Evolutionary conservation across 768 basidiomycete genomes (phyloP), one percentile per base, ranked within the genome.

Genomic region (Podaxis carcinomalis): DNA sequence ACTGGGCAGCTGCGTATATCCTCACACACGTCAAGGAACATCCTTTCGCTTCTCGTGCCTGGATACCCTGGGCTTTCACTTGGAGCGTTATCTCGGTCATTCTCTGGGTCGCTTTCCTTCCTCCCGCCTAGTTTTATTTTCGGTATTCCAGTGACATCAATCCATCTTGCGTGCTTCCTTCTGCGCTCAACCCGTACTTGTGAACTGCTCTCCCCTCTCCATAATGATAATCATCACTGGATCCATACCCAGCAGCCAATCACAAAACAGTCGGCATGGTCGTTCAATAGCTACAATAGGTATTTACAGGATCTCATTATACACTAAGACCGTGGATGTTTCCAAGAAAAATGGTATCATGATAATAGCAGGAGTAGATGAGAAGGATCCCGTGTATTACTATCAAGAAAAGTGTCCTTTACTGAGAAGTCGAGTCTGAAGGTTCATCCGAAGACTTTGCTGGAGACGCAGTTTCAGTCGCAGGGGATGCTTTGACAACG

Each of bases 1-100:
- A 93, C 72, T 98, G 96, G 97, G 88, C 85, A 2, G 86, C 89
- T n/a, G 85, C 92, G 3, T 78, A 83, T 72, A 72, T 94, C 19
- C 68, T 63, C 52, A 56, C 63, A 10, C 56, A 58, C 13, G 6
- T 52, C 37, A 42, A 56, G 5, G 23, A 23, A 35, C 37, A 61
- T 11, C 54, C 52, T 21, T 39, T 47, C 36, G 49, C n/a, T 52
- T 55, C 59, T 14, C 40, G 54, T 28, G 14, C 32, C 47, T 98
- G 94, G 91, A 74, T 95, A 2, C 69, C 73, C 10, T 99, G 95
- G 92, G 86, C 83, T 57, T 69, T 89, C 1, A 63, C 88, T 0
- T 98, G 95, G 94, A 87, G 90, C 3, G 72, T 78, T 1, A 67
- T 87, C 16, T 86, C 86, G 10, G 71, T 88, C 19, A 79, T 93